phyloP scores from a whole-genome alignment of 805 yeast species.

The Candida corydali region DNA sequence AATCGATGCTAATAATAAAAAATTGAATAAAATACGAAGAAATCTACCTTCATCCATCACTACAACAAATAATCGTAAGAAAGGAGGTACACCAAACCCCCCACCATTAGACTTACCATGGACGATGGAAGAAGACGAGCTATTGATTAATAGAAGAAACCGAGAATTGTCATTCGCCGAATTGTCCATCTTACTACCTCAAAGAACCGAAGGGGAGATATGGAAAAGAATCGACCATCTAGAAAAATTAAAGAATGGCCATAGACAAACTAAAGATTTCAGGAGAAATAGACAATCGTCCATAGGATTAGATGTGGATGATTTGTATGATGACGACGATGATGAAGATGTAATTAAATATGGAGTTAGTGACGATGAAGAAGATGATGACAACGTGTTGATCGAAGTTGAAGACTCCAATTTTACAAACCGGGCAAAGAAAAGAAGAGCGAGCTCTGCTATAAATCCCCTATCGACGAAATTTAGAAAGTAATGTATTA shows the following conservation, averaged over 20 bases:
- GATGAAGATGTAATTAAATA: constrained; percentile 20
- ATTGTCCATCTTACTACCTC: constrained; percentile 66
- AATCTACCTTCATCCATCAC: constrained; percentile 5
- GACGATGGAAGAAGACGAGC: constrained; percentile 70
- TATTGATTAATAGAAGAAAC: constrained; percentile 49
- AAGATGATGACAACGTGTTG: constrained; percentile 31
- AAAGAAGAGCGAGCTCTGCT: constrained; percentile 40
- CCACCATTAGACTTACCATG: constrained; percentile 36
- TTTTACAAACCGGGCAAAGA: constrained; percentile 20
- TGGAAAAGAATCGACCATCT: constrained; percentile 53
- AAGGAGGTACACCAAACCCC: constrained; percentile 11
- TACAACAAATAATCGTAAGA: constrained; percentile 7
- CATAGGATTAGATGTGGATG: constrained; percentile 40
- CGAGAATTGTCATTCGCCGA: constrained; percentile 68
- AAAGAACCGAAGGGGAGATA: constrained; percentile 72
- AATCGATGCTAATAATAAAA: constrained; percentile 10
- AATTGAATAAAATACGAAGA: constrained; percentile 9
- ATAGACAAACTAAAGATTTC: constrained; percentile 21
- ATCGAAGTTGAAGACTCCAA: constrained; percentile 30
- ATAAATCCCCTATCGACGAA: constrained; percentile 34
- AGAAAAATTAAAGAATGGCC: constrained; percentile 34
- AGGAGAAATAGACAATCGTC: constrained; percentile 34
- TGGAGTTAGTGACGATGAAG: constrained; percentile 30
- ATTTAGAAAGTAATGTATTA: constrained; percentile 10
- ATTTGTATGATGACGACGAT: constrained; percentile 32